These are phyloP conservation scores for Entomophthora muscae DNA, from an alignment of 371 early-diverging fungal genomes.

Conservation along the genomic window DNA sequence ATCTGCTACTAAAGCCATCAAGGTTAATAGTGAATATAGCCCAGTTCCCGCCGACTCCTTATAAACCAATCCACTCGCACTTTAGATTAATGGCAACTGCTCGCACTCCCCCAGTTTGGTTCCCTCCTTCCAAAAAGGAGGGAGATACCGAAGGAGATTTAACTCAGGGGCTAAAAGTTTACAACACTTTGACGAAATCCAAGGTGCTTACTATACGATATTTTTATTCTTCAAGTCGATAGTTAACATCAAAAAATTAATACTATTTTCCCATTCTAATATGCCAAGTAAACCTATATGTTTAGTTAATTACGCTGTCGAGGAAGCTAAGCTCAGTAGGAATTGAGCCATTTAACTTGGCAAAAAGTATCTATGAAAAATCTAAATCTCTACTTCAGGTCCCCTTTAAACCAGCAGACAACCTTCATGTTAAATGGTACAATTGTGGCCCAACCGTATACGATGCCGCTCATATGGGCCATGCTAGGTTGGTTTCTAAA, in stretches of 20 bases:
- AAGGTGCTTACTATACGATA: slow-evolving; percentile 27
- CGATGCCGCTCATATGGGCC: slow-evolving; percentile 97
- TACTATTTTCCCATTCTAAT: not conserved
- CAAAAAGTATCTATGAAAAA: not conserved
- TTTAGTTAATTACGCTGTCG: too few relatives aligned
- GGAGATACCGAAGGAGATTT: not conserved
- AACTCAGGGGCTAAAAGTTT: slow-evolving; percentile 24
- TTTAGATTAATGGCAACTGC: not conserved
- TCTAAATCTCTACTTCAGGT: too few relatives aligned
- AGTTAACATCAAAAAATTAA: not conserved
- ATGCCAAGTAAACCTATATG: too few relatives aligned
- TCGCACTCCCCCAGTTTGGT: slow-evolving; percentile 4
- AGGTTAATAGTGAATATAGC: too few relatives aligned
- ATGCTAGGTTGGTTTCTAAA: slow-evolving; percentile 42
- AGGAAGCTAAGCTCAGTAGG: not conserved
- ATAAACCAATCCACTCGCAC: too few relatives aligned
- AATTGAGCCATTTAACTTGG: not conserved
- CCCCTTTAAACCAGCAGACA: slow-evolving; percentile 63
- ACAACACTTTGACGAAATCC: slow-evolving; percentile 59
- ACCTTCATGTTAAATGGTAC: slow-evolving; percentile 84
- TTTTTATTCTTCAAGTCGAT: not conserved
- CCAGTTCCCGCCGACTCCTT: too few relatives aligned
- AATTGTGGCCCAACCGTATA: slow-evolving; percentile 99
- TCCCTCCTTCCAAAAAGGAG: not conserved
- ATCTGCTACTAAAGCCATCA: too few relatives aligned